Evolutionary conservation across 441 rosid genomes (phyloP).

Genomic region (Gossypium davidsonii): DNA sequence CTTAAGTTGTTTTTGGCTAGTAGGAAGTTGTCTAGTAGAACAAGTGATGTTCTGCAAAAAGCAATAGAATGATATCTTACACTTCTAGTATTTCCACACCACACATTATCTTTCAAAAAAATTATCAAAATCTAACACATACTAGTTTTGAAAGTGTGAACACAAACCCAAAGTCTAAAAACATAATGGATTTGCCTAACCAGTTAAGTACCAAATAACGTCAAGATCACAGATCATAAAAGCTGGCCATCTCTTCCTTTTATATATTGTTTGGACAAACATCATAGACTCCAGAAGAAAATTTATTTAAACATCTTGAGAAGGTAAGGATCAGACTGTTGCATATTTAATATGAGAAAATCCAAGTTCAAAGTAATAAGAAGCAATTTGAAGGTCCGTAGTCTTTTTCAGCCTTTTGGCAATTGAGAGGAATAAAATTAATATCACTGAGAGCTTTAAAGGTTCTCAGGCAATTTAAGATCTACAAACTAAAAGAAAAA

Average conservation of each 20-base stretch:
- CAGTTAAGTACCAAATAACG: neutral
- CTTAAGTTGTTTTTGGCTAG: neutral
- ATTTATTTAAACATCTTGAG: neutral
- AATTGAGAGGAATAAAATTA: neutral
- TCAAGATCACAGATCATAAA: neutral
- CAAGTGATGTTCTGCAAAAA: neutral
- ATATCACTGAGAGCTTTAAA: neutral
- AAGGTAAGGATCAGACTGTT: neutral
- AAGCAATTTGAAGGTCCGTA: neutral
- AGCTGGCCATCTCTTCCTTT: neutral
- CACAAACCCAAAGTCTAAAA: neutral
- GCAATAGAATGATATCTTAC: neutral
- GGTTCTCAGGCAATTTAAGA: neutral
- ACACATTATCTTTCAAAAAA: neutral
- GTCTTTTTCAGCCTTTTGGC: neutral
- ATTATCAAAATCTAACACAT: neutral
- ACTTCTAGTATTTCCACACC: neutral
- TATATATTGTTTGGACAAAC: conserved; percentile 2
- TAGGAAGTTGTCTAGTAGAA: neutral
- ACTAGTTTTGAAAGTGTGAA: neutral
- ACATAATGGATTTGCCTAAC: neutral
- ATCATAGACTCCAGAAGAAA: neutral
- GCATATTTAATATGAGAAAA: neutral
- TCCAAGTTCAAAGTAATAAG: neutral
- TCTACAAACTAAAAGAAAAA: neutral